Evolutionary conservation across 2,329 filamentous ascomycete genomes (phyloP), one percentile per base, ranked within the genome.

Genomic region (Myriosclerotinia scirpicola): DNA sequence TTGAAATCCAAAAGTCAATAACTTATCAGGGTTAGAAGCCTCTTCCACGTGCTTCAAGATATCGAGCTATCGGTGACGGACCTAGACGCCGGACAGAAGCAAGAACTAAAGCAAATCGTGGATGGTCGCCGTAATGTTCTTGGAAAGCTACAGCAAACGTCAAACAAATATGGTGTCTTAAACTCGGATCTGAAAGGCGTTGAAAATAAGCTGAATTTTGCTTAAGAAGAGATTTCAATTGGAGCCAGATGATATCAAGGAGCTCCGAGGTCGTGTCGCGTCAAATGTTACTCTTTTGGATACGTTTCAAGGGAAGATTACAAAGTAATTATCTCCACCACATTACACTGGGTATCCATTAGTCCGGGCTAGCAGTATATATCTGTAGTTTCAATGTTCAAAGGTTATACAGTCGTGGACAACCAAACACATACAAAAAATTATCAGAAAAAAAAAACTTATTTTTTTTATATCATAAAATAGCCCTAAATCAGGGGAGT

Each of bases 201-300:
- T 5, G 61, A 62, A 9, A 66, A 67, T 11, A 68, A 54, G 42
- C 58, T 60, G 7, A 73, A 68, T n/a, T n/a, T n/a, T n/a, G 55
- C 67, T 68, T 9, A 76, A 71, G 74, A 74, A 74, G 54, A 68
- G 69, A 17, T 44, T 77, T 1, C 70, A 54, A 12, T 74, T 67
- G 70, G 69, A 74, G 7, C 72, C 70, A n/a, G 56, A 68, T 5
- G 68, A 73, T 1, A 68, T 73, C 38, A 50, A 66, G 20, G 67
- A 72, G 22, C 58, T 73, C 54, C 68, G 70, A n/a, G 44, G 48
- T 42, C 69, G 71, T 14, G 67, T 74, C 53, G 52, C 69, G 3
- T 12, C 75, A 3, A 77, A 73, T 67, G 64, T 79, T n/a, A 64
- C 74, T 34, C 22, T 70, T 17, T 34, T 66, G 53, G 58, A 68